phyloP scores from a whole-genome alignment of 2,329 filamentous ascomycete genomes.

The Pseudocercospora fuligena region DNA sequence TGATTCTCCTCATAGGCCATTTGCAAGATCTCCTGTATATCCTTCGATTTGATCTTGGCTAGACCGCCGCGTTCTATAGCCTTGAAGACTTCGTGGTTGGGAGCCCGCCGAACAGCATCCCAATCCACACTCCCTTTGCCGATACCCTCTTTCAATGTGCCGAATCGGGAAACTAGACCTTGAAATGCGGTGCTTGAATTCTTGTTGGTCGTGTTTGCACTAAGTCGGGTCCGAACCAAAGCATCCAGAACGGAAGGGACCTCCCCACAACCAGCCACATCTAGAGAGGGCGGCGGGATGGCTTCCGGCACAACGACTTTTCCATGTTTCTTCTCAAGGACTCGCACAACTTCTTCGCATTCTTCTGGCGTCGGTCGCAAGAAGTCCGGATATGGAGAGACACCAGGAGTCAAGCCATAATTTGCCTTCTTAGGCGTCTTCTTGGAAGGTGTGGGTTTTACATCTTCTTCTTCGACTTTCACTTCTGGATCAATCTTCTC shows the following conservation, averaged over 20 bases:
- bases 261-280: slow-evolving; percentile 72
- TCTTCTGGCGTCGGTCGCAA: slow-evolving; percentile 67
- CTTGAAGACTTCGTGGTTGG: slow-evolving; percentile 65
- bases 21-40: slow-evolving; percentile 75
- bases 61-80: slow-evolving; percentile 74
- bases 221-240: slow-evolving; percentile 65
- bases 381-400: slow-evolving; percentile 71
- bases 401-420: slow-evolving; percentile 53
- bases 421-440: slow-evolving; percentile 47
- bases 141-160: slow-evolving; percentile 64
- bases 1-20: slow-evolving; percentile 73
- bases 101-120: slow-evolving; percentile 68
- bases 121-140: slow-evolving; percentile 76
- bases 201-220: slow-evolving; percentile 62
- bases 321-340: slow-evolving; percentile 71
- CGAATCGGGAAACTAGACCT: slow-evolving; percentile 68
- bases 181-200: slow-evolving; percentile 70
- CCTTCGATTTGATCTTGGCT: slow-evolving; percentile 69
- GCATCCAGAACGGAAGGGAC: slow-evolving; percentile 69
- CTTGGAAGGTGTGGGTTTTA: slow-evolving; percentile 36
- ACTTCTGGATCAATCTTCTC: slow-evolving; percentile 14
- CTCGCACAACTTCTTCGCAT: slow-evolving; percentile 69
- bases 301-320: slow-evolving; percentile 66
- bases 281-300: slow-evolving; percentile 71
- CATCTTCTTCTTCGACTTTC: slow-evolving; percentile 15